Conservation (phyloP, 805 yeast genomes). For the Cyberlindnera japonica region DNA sequence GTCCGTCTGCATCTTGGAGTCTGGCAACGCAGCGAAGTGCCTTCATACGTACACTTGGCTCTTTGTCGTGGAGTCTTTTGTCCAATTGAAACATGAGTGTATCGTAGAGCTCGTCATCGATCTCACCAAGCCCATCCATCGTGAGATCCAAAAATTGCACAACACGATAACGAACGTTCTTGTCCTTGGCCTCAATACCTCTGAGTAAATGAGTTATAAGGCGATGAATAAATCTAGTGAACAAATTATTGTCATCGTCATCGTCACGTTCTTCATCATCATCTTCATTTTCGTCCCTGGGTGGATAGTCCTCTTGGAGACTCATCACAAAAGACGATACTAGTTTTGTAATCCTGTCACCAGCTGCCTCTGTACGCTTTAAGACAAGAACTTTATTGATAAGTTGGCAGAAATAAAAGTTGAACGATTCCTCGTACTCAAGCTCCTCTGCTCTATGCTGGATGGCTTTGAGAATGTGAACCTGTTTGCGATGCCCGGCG, state of each 20-base stretch:
- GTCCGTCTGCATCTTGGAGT: conserved; percentile 53
- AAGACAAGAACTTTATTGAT: conserved; percentile 63
- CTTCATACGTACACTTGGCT: conserved; percentile 73
- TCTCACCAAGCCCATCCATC: conserved; percentile 68
- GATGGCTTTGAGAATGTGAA: conserved; percentile 56
- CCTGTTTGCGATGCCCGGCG: conserved; percentile 75
- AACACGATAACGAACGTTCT: conserved; percentile 73
- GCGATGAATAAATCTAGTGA: conserved; percentile 52
- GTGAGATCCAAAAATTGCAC: conserved; percentile 71
- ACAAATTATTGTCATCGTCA: conserved; percentile 39
- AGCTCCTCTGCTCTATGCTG: conserved; percentile 52
- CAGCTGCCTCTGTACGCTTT: conserved; percentile 66
- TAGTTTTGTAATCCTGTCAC: conserved; percentile 73
- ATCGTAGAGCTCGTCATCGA: conserved; percentile 69
- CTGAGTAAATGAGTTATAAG: conserved; percentile 65
- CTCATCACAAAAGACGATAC: conserved; percentile 55
- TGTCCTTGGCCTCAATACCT: conserved; percentile 76
- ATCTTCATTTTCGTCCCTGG: conserved; percentile 19
- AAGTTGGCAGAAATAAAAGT: conserved; percentile 53
- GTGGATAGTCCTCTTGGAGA: conserved; percentile 31
- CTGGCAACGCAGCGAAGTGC: conserved; percentile 77
- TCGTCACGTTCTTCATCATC: conserved; percentile 25
- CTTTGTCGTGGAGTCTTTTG: conserved; percentile 69
- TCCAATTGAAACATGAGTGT: conserved; percentile 57
- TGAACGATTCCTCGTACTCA: conserved; percentile 56